Base-by-base conservation (phyloP, 257 asterid genomes). In the Nicotiana paniculata region DNA sequence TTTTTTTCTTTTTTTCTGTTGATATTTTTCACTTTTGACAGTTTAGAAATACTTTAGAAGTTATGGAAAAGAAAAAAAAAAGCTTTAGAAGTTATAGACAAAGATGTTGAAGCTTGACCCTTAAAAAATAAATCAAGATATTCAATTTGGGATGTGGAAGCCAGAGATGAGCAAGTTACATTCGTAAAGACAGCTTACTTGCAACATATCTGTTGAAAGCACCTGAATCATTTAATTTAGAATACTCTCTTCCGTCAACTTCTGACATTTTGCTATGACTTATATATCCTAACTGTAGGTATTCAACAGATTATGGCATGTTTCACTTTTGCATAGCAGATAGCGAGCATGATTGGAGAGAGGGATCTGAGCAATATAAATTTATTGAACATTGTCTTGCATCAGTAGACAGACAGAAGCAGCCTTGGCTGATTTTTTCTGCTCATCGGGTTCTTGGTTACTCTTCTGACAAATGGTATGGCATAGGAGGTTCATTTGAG, bases 331-430 rank as follows among this genome's bases (percentile, higher is more conserved):
- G 89, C 85, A 86, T 86, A 78, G 86, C 78, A 17, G 91, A 88
- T 28, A 81, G 84, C 6, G 91, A 88, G 82, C 87, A 86, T 78
- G 89, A 88, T 28, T 88, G 91, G 91, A 83, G 89, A 32, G 88
- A 87, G 83, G 88, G 88, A 24, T 68, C 90, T 26, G 90, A 85
- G 78, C 90, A 87, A 48, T 87, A 87, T 55, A 75, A 55, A 82
- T 87, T 87, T 67, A 87, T 83, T 9, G 87, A 87, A 63, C 65
- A 74, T 59, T 87, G 90, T 72, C 80, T 87, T 35, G 87, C 88
- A 32, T 85, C 90, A 39, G 90, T 69, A 54, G 88, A 87, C 65
- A 83, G 90, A 81, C 83, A 70, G 37, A 87, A 83, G 55, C 88
- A 87, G 32, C 90, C 90, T 15, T 87, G 90, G 90, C 81, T 87